These are phyloP conservation scores for Mesembryanthemum crystallinum DNA, from an alignment of 148 eudicot genomes.

Conservation along the genomic window DNA sequence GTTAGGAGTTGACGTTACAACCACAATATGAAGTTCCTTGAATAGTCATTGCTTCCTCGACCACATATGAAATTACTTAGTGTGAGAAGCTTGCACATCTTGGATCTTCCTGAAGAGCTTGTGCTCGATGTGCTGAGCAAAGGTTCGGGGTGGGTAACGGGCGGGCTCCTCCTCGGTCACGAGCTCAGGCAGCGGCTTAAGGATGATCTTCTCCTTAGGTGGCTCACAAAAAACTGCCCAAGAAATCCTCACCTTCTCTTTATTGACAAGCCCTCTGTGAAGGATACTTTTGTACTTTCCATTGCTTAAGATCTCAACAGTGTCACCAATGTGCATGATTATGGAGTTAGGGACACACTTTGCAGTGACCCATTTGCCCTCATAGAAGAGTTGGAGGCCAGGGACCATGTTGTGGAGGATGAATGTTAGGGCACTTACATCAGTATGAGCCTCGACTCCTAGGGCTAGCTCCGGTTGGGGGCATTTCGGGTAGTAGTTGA, in stretches of 20 bases:
- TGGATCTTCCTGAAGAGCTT: slow-evolving; percentile 69
- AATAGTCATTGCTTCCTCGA: too few species aligned
- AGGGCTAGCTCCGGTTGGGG: slow-evolving; percentile 95
- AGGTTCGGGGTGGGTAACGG: slow-evolving; percentile 67
- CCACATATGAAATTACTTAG: too few species aligned
- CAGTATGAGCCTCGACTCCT: slow-evolving; percentile 96
- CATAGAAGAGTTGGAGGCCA: slow-evolving; percentile 79
- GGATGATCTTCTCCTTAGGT: slow-evolving; percentile 83
- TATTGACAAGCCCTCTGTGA: slow-evolving; percentile 88
- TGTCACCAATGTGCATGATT: slow-evolving; percentile 92
- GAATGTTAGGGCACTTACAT: slow-evolving; percentile 76
- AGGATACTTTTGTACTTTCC: slow-evolving; percentile 91
- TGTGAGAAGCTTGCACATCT: slow-evolving; percentile 27
- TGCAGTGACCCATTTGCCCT: slow-evolving; percentile 86
- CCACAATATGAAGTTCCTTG: too few species aligned
- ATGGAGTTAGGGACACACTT: slow-evolving; percentile 90
- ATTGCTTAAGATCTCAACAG: slow-evolving; percentile 79
- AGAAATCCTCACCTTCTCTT: slow-evolving; percentile 86
- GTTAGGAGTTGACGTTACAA: too few species aligned
- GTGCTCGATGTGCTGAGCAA: slow-evolving; percentile 66
- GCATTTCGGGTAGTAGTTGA: slow-evolving; percentile 92
- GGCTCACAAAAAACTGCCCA: slow-evolving; percentile 98
- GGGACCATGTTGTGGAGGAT: slow-evolving; percentile 99
- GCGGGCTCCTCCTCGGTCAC: slow-evolving; percentile 66
- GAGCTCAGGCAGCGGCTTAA: slow-evolving; percentile 72